phyloP scores from a whole-genome alignment of 2,329 filamentous ascomycete genomes.

The Trichoderma citrinoviride region DNA sequence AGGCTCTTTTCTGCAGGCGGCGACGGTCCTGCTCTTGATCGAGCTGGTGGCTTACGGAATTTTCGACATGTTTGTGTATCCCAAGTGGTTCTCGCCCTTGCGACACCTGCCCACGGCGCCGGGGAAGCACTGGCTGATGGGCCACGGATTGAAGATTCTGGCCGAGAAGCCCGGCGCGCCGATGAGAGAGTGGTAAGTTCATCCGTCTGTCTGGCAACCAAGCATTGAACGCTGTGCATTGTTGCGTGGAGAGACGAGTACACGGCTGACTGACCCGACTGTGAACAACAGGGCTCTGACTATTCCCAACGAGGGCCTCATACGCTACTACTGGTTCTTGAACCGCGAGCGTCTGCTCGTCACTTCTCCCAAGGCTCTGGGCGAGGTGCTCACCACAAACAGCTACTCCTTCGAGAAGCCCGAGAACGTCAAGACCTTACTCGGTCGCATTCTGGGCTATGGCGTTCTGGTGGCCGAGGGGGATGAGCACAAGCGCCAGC shows the following conservation, averaged over 20 bases:
- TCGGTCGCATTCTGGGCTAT: constrained; percentile 65
- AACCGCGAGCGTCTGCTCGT: constrained; percentile 63
- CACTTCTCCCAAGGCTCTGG: constrained; percentile 61
- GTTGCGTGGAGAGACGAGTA: too few species aligned
- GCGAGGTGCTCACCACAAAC: constrained; percentile 66
- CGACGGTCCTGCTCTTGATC: constrained; percentile 37
- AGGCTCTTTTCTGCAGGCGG: constrained; percentile 34
- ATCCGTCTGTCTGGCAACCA: not conserved
- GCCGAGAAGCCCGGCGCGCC: constrained; percentile 43
- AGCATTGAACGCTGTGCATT: too few species aligned
- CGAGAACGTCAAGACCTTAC: constrained; percentile 46
- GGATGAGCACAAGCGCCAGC: constrained; percentile 81
- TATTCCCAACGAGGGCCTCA: constrained; percentile 65
- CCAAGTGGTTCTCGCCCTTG: constrained; percentile 50
- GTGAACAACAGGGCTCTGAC: not conserved
- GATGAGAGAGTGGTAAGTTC: constrained; percentile 47
- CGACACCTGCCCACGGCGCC: constrained; percentile 46
- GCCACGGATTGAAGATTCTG: constrained; percentile 46
- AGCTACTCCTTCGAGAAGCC: constrained; percentile 71
- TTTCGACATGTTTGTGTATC: constrained; percentile 49
- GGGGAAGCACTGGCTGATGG: constrained; percentile 45
- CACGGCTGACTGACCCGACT: too few species aligned
- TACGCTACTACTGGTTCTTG: constrained; percentile 62
- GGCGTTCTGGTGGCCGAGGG: constrained; percentile 81
- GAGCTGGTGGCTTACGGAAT: constrained; percentile 37